A percentile compares a stretch with the other conserved stretches of the same genome.
phyloP scores from a whole-genome alignment of 331 rosid genomes.

The Quercus lobata region DNA sequence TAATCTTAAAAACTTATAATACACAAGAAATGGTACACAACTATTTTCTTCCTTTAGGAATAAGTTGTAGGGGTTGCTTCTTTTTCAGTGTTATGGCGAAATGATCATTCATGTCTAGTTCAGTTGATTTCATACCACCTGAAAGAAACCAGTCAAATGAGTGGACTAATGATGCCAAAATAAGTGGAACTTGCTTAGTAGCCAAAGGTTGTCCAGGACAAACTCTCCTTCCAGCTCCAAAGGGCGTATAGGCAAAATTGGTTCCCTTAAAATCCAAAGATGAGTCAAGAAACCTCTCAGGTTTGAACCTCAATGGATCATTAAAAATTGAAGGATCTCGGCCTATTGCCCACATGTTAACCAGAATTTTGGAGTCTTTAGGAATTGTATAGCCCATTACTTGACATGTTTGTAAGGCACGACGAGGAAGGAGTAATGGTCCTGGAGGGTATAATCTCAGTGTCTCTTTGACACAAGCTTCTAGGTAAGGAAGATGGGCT shows the following conservation, averaged over 20 bases:
- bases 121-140: neutral
- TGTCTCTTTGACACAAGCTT: too few relatives aligned
- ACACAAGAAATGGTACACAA: too few relatives aligned
- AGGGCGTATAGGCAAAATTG: neutral
- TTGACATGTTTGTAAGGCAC: too few relatives aligned
- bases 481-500: too few relatives aligned
- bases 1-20: too few relatives aligned
- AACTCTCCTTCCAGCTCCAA: neutral
- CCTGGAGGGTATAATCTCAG: too few relatives aligned
- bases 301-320: neutral
- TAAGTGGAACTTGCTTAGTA: neutral
- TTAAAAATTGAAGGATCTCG: conserved; percentile 2
- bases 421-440: too few relatives aligned
- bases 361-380: too few relatives aligned
- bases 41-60: neutral
- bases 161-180: conserved; percentile 6
- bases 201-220: conserved; percentile 7
- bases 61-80: neutral
- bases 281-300: neutral
- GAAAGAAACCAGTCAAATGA: conserved; percentile 20
- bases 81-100: neutral
- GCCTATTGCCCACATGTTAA: too few relatives aligned
- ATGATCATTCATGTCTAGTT: conserved; percentile 11
- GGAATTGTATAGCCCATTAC: too few relatives aligned
- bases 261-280: conserved; percentile 3